Percentiles rank a stretch among this genome's conserved stretches.
Conservation (phyloP, 2,329 filamentous ascomycete species). For the Neopestalotiopsis sp. region DNA sequence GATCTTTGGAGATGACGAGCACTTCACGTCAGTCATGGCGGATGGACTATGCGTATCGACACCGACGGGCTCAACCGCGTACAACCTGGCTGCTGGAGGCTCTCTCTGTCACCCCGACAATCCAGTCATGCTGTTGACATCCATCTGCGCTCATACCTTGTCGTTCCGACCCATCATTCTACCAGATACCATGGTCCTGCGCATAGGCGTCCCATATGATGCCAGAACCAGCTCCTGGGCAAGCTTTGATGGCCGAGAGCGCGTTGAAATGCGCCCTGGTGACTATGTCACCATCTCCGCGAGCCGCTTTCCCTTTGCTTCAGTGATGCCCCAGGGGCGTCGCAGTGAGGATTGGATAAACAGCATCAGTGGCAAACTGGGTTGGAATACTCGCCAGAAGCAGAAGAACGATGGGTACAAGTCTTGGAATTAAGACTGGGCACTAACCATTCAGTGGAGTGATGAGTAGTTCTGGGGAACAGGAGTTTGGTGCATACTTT, state of each 20-base stretch:
- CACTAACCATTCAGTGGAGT: neutral
- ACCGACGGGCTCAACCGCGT: slow-evolving; percentile 92
- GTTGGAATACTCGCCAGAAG: slow-evolving; percentile 81
- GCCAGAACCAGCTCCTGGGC: slow-evolving; percentile 91
- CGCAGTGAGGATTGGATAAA: slow-evolving; percentile 83
- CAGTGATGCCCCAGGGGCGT: slow-evolving; percentile 72
- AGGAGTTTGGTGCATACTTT: neutral
- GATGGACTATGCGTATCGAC: slow-evolving; percentile 95
- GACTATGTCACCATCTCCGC: slow-evolving; percentile 88
- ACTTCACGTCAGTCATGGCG: slow-evolving; percentile 91
- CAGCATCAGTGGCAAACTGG: slow-evolving; percentile 78
- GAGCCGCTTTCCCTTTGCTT: slow-evolving; percentile 80
- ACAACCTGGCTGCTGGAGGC: slow-evolving; percentile 94
- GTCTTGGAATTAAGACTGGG: slow-evolving; percentile 43
- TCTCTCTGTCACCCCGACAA: slow-evolving; percentile 96
- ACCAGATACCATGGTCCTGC: slow-evolving; percentile 92
- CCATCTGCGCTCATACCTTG: slow-evolving; percentile 93
- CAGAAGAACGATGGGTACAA: slow-evolving; percentile 68
- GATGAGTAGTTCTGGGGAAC: neutral
- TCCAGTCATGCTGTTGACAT: slow-evolving; percentile 91
- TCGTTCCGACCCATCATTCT: slow-evolving; percentile 97
- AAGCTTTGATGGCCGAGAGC: slow-evolving; percentile 94
- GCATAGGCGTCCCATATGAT: slow-evolving; percentile 93
- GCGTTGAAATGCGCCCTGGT: slow-evolving; percentile 77
- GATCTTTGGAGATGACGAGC: slow-evolving; percentile 92